These are phyloP conservation scores for Xanthoconium separans DNA, from an alignment of 1,284 basidiomycete species.

Conservation along the genomic window DNA sequence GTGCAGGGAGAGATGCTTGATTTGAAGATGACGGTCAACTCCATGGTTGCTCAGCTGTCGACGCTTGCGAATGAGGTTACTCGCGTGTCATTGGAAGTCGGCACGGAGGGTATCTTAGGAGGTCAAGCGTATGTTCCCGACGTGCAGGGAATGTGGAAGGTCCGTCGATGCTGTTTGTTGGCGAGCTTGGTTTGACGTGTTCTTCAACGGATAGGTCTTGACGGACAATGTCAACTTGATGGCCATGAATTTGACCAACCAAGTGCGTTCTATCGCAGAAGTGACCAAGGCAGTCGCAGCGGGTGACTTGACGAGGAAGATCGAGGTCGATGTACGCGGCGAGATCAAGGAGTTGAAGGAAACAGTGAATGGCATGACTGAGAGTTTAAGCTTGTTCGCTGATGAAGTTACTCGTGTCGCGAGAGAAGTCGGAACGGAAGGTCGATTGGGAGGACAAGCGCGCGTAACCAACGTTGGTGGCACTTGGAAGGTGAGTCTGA, in stretches of 20 bases:
- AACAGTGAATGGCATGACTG: conserved; percentile 92
- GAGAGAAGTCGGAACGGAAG: conserved; percentile 91
- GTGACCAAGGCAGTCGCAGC: conserved; percentile 89
- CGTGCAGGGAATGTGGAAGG: conserved; percentile 92
- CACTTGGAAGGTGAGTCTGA: conserved; percentile 82
- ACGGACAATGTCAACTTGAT: conserved; percentile 83
- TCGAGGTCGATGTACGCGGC: conserved; percentile 85
- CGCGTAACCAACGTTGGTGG: conserved; percentile 91
- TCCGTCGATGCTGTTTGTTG: conserved; percentile 26
- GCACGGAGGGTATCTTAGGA: conserved; percentile 94
- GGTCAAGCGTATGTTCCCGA: conserved; percentile 89
- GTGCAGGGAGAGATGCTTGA: conserved; percentile 98
- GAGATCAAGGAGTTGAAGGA: conserved; percentile 88
- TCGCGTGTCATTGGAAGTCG: conserved; percentile 88
- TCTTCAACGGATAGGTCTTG: conserved; percentile 47
- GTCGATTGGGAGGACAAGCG: conserved; percentile 84
- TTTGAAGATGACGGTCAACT: conserved; percentile 88
- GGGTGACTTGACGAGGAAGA: conserved; percentile 89
- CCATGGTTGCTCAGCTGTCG: conserved; percentile 86
- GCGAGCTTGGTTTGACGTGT: conserved; percentile 1
- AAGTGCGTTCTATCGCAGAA: conserved; percentile 86
- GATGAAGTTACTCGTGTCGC: conserved; percentile 87
- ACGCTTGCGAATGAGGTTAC: conserved; percentile 85
- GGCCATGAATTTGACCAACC: conserved; percentile 92
- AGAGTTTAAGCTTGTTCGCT: conserved; percentile 83